These are phyloP conservation scores for Venturia asperata DNA, from an alignment of 2,329 filamentous ascomycete species.

Conservation along the genomic window DNA sequence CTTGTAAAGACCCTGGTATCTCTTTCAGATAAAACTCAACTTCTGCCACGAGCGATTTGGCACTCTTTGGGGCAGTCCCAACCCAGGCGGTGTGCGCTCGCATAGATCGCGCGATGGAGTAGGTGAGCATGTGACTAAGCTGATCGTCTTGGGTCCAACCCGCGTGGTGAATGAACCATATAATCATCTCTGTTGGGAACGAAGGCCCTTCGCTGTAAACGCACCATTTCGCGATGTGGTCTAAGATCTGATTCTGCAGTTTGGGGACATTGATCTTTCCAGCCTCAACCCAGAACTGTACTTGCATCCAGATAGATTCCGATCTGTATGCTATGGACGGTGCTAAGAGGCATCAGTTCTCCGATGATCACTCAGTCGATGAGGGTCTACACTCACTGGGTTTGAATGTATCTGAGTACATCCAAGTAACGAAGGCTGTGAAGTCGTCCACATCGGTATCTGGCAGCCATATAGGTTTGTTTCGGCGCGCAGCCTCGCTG, in stretches of 20 bases:
- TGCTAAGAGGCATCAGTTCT: neutral
- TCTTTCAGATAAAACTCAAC: neutral
- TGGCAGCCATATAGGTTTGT: neutral
- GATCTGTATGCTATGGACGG: neutral
- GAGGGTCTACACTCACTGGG: too few relatives aligned
- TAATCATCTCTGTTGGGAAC: too few relatives aligned
- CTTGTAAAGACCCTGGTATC: neutral
- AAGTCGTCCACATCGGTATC: neutral
- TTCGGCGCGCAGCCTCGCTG: neutral
- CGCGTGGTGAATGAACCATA: too few relatives aligned
- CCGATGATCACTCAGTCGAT: too few relatives aligned
- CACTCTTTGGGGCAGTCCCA: neutral
- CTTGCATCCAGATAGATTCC: neutral
- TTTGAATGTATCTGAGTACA: too few relatives aligned
- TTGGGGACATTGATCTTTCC: neutral
- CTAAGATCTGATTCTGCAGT: neutral
- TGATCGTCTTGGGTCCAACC: neutral
- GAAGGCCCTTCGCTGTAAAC: too few relatives aligned
- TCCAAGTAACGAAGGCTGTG: neutral
- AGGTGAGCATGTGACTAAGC: neutral
- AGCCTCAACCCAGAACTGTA: neutral
- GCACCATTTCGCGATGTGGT: neutral
- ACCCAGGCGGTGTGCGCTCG: neutral
- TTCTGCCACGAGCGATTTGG: neutral
- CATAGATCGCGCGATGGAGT: neutral